phyloP scores from a whole-genome alignment of 2,329 filamentous ascomycete genomes.

The Pseudocercospora pini-densiflorae region DNA sequence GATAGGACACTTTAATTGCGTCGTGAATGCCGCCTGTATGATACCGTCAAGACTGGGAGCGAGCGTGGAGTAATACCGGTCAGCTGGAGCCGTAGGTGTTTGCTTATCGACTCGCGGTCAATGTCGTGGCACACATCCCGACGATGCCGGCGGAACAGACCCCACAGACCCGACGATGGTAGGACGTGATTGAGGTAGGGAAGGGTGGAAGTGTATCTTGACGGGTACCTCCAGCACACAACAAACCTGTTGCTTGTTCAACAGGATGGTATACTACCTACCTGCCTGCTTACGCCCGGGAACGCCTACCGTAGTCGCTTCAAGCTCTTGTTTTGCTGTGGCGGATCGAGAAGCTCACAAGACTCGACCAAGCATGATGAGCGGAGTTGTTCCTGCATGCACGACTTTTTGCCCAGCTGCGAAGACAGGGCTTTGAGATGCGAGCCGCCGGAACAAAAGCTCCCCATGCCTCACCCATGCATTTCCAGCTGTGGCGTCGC shows the following conservation, averaged over 20 bases:
- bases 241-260: neutral
- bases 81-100: neutral
- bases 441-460: constrained; percentile 3
- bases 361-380: neutral
- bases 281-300: neutral
- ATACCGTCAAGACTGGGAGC: neutral
- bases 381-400: constrained; percentile 8
- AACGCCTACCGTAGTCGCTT: neutral
- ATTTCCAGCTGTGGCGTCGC: constrained; percentile 7
- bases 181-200: neutral
- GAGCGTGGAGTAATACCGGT: constrained; percentile 2
- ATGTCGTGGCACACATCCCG: constrained; percentile 8
- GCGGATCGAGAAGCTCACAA: neutral
- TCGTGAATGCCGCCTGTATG: neutral
- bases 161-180: neutral
- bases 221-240: neutral
- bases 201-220: neutral
- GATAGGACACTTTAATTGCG: neutral
- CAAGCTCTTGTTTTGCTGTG: neutral
- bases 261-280: neutral
- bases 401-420: neutral
- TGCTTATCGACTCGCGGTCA: constrained; percentile 3
- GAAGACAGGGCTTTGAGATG: neutral
- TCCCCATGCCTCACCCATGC: constrained; percentile 1
- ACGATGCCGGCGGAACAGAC: neutral